phyloP scores from a whole-genome alignment of 2,329 filamentous ascomycete genomes.

The Colletotrichum sansevieriae region DNA sequence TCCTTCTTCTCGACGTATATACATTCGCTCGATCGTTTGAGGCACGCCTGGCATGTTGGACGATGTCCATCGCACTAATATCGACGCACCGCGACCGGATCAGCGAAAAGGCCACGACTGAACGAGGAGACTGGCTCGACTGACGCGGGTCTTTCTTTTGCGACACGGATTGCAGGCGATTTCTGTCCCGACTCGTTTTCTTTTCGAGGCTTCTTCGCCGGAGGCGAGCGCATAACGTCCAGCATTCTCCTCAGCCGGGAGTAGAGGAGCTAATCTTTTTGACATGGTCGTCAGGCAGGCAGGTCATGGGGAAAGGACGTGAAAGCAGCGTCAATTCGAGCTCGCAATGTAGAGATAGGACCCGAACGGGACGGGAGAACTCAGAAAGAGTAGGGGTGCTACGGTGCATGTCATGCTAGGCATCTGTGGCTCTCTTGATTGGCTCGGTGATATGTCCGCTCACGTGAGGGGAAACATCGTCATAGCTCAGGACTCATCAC shows the following conservation, averaged over 20 bases:
- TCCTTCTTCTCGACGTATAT: conserved; percentile 42
- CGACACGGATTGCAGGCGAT: conserved; percentile 46
- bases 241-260: conserved; percentile 14
- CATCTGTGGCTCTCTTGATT: conserved; percentile 1
- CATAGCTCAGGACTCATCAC: neutral
- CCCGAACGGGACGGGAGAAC: too few species aligned
- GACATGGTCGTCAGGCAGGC: conserved; percentile 1
- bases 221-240: neutral
- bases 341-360: neutral
- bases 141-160: conserved; percentile 45
- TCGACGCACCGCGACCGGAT: neutral
- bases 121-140: neutral
- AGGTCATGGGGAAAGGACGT: neutral
- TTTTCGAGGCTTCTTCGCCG: conserved; percentile 34
- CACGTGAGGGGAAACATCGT: conserved; percentile 10
- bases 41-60: conserved; percentile 43
- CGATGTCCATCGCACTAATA: conserved; percentile 43
- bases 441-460: conserved; percentile 27
- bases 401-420: neutral
- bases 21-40: conserved; percentile 39
- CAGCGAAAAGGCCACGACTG: neutral
- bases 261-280: conserved; percentile 28
- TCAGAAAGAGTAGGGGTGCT: neutral
- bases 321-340: neutral
- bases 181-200: conserved; percentile 45